Percentiles rank a stretch among this genome's conserved stretches.
These are phyloP conservation scores for Echeveria elegans DNA, from an alignment of 164 flowering plant species.

Conservation along the genomic window DNA sequence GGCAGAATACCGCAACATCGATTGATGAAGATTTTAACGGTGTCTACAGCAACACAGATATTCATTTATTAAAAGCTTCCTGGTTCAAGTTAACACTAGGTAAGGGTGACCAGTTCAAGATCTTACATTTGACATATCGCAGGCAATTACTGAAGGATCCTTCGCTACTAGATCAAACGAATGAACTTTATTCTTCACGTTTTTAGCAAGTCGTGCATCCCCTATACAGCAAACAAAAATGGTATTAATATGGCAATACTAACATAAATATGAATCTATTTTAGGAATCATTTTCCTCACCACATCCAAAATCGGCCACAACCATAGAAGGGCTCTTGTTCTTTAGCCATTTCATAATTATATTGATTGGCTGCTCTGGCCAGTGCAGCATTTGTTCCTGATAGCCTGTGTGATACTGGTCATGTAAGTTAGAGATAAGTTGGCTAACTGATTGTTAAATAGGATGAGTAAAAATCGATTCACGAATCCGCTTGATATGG, in stretches of 20 bases:
- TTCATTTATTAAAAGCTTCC: background rate
- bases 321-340: constrained; percentile 46
- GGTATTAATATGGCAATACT: background rate
- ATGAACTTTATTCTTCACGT: constrained; percentile 83
- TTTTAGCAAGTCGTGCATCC: constrained; percentile 75
- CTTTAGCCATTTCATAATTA: constrained; percentile 71
- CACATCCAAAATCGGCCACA: constrained; percentile 97
- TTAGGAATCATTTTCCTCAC: constrained; percentile 27
- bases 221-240: constrained; percentile 32
- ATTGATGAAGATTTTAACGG: constrained; percentile 64
- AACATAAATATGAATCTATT: background rate
- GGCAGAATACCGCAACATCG: constrained; percentile 91
- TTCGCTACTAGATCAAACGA: constrained; percentile 85
- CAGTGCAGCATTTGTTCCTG: constrained; percentile 94
- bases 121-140: constrained; percentile 94
- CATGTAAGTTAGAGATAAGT: constrained; percentile 16
- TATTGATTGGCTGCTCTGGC: constrained; percentile 86
- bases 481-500: background rate
- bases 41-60: constrained; percentile 27
- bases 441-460: background rate
- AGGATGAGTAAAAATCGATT: background rate
- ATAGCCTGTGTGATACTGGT: constrained; percentile 91
- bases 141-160: constrained; percentile 87
- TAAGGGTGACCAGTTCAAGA: background rate
- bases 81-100: background rate